Conservation (phyloP, 345 rosid genomes). For the Conringia planisiliqua region DNA sequence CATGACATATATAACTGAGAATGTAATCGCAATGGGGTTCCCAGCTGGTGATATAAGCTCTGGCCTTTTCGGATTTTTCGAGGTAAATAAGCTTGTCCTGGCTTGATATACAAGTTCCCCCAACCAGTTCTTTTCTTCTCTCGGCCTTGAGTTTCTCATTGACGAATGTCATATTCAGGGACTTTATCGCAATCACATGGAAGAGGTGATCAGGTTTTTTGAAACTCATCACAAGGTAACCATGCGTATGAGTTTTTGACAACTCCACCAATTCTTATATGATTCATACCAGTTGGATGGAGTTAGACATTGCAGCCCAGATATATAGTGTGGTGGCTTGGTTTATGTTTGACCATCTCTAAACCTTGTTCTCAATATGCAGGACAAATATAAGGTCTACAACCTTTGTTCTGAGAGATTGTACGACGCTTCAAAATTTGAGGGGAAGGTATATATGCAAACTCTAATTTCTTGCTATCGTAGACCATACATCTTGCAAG, state of each 20-base stretch:
- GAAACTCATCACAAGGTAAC: conserved; percentile 91
- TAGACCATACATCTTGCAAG: conserved; percentile 3
- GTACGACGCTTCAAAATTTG: conserved; percentile 77
- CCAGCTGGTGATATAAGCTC: conserved; percentile 97
- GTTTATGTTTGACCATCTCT: conserved; percentile 5
- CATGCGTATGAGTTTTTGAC: neutral
- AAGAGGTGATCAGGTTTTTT: conserved; percentile 87
- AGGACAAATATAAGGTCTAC: conserved; percentile 95
- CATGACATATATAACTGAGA: conserved; percentile 82
- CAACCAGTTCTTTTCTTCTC: conserved; percentile 2
- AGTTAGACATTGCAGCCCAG: neutral
- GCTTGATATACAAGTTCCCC: neutral
- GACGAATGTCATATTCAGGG: conserved; percentile 55
- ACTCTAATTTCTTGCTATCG: neutral
- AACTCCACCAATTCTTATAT: neutral
- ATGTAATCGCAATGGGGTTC: conserved; percentile 94
- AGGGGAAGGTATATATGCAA: conserved; percentile 67
- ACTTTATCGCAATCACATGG: conserved; percentile 87
- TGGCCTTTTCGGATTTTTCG: conserved; percentile 80
- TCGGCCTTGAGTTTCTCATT: conserved; percentile 2
- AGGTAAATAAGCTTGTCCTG: conserved; percentile 44
- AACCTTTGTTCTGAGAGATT: conserved; percentile 95
- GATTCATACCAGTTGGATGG: neutral
- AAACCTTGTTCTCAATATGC: conserved; percentile 27
- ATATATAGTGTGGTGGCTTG: neutral